phyloP scores from a whole-genome alignment of 177 flowering plant genomes.

The Vitis hybrid region DNA sequence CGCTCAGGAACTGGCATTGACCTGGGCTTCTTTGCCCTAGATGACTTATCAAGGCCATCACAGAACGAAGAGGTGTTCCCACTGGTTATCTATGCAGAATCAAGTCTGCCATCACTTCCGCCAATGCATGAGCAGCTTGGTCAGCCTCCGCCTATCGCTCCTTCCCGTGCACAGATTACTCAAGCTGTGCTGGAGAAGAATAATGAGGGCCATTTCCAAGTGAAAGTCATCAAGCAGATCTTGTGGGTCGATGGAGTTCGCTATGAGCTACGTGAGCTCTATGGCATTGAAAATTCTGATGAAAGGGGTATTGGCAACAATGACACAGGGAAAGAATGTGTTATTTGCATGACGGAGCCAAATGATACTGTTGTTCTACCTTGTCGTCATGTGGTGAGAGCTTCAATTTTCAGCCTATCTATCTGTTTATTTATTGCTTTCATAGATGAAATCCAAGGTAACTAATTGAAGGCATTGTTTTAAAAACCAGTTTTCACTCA shows the following conservation, averaged over 20 bases:
- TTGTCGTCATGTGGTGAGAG: slow-evolving; percentile 27
- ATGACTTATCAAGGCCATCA: slow-evolving; percentile 24
- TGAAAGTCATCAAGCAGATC: slow-evolving; percentile 22
- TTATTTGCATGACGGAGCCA: slow-evolving; percentile 28
- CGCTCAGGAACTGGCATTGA: slow-evolving; percentile 26
- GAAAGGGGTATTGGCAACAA: slow-evolving; percentile 11
- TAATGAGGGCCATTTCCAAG: slow-evolving; percentile 13
- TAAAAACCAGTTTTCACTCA: neutral
- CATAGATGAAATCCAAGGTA: neutral
- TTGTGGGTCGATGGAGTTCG: slow-evolving; percentile 23
- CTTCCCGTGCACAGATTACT: slow-evolving; percentile 21
- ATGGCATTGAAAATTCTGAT: slow-evolving; percentile 18
- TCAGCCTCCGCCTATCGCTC: neutral
- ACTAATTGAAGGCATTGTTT: neutral
- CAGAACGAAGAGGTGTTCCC: slow-evolving; percentile 25
- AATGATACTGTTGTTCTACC: slow-evolving; percentile 26
- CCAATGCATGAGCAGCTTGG: neutral
- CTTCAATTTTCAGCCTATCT: neutral
- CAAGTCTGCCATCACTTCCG: neutral
- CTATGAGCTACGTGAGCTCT: slow-evolving; percentile 27
- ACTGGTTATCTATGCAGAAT: slow-evolving; percentile 21
- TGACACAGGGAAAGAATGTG: slow-evolving; percentile 26
- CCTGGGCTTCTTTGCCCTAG: slow-evolving; percentile 23
- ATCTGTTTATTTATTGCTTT: neutral
- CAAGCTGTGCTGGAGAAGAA: slow-evolving; percentile 21